A percentile compares a stretch with the other conserved stretches of the same genome.
Evolutionary conservation across 305 asterid species (phyloP).

Genomic region (Fraxinus sp.): DNA sequence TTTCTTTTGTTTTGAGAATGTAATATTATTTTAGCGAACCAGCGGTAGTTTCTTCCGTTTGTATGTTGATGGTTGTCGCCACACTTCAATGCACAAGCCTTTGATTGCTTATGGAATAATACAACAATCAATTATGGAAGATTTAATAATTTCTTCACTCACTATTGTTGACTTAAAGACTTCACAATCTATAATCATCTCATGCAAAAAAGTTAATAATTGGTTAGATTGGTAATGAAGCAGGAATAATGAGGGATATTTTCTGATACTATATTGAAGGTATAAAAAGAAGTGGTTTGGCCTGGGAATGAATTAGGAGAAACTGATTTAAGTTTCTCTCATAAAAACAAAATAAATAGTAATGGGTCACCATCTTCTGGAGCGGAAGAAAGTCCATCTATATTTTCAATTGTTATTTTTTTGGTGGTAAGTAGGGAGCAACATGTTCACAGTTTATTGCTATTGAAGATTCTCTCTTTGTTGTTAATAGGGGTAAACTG

Average conservation of each 20-base stretch:
- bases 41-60: conserved; percentile 2
- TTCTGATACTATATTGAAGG: background rate
- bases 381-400: background rate
- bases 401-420: background rate
- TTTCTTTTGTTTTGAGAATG: background rate
- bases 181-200: background rate
- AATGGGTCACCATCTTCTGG: background rate
- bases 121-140: background rate
- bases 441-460: background rate
- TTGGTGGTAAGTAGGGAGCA: background rate
- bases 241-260: background rate
- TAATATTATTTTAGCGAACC: background rate
- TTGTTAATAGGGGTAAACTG: conserved; percentile 6
- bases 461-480: background rate
- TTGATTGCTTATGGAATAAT: conserved; percentile 3
- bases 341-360: background rate
- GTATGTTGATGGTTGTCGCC: background rate
- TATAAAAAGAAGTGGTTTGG: background rate
- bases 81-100: background rate
- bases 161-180: background rate
- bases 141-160: background rate
- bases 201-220: background rate
- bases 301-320: conserved; percentile 3
- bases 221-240: background rate
- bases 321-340: background rate